Evolutionary conservation across 2,329 filamentous ascomycete genomes (phyloP).

Genomic region (Orbilia quercus): DNA sequence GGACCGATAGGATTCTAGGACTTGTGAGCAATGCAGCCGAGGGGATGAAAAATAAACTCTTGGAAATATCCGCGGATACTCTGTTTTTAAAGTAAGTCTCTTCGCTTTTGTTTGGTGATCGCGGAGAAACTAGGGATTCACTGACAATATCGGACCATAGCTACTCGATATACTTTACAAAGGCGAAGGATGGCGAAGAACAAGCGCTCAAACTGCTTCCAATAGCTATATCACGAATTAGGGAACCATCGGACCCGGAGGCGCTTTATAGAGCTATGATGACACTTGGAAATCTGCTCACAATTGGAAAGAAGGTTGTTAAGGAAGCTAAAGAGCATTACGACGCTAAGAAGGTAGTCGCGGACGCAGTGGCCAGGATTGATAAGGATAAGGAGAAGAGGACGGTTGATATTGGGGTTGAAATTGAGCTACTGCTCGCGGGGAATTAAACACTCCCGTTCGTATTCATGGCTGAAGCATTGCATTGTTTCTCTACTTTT

Average conservation of each 20-base stretch:
- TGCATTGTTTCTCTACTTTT: too few relatives aligned
- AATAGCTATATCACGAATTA: conserved; percentile 73
- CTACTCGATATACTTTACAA: conserved; percentile 76
- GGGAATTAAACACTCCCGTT: conserved; percentile 1
- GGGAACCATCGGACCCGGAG: conserved; percentile 78
- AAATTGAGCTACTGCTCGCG: conserved; percentile 38
- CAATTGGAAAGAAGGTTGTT: conserved; percentile 67
- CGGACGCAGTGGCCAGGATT: conserved; percentile 65
- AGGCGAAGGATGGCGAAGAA: conserved; percentile 57
- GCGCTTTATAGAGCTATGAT: conserved; percentile 84
- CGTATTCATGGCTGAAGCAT: not conserved
- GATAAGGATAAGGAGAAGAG: conserved; percentile 65
- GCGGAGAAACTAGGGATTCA: not conserved
- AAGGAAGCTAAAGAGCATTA: conserved; percentile 65
- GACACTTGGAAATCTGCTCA: conserved; percentile 80
- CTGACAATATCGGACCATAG: conserved; percentile 41
- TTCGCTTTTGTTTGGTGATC: not conserved
- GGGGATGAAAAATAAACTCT: conserved; percentile 75
- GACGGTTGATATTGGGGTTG: conserved; percentile 59
- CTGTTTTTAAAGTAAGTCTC: conserved; percentile 75
- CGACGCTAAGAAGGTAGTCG: conserved; percentile 64
- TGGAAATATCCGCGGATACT: conserved; percentile 84
- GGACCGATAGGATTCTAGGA: conserved; percentile 72
- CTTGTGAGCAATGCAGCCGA: conserved; percentile 69
- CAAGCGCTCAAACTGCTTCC: conserved; percentile 68